A percentile compares a stretch with the other conserved stretches of the same genome.
Conservation (phyloP, 371 early-diverging fungal genomes). For the Lichtheimia ramosa region DNA sequence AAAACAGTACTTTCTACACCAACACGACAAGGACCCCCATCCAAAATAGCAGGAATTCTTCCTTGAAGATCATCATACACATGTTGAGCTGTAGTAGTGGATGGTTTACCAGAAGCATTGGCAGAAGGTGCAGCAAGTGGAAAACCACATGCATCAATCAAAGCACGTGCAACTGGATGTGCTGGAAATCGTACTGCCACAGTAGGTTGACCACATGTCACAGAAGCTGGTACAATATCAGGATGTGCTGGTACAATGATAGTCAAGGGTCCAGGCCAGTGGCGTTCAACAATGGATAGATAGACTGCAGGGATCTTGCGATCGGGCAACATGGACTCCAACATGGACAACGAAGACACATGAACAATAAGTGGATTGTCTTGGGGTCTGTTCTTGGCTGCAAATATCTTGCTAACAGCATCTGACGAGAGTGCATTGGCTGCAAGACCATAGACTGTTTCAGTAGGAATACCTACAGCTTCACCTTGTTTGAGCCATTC, state of each 20-base stretch:
- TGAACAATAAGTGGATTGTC: slow-evolving; percentile 99
- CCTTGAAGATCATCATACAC: slow-evolving; percentile 88
- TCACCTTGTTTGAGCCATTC: slow-evolving; percentile 44
- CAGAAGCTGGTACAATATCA: slow-evolving; percentile 62
- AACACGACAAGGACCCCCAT: slow-evolving; percentile 89
- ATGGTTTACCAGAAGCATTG: slow-evolving; percentile 96
- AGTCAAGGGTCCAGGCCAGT: slow-evolving; percentile 99
- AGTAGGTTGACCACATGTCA: slow-evolving; percentile 87
- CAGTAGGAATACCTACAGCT: slow-evolving; percentile 97
- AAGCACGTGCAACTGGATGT: slow-evolving; percentile 87
- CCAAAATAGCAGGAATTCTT: slow-evolving; percentile 86
- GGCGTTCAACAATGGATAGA: slow-evolving; percentile 59
- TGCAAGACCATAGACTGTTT: slow-evolving; percentile 99
- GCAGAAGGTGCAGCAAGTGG: slow-evolving; percentile 99
- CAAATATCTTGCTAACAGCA: slow-evolving; percentile 86
- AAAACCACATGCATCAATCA: slow-evolving; percentile 85
- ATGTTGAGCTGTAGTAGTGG: slow-evolving; percentile 93
- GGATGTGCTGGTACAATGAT: slow-evolving; percentile 82
- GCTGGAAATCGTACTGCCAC: slow-evolving; percentile 97
- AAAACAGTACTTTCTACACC: slow-evolving; percentile 99
- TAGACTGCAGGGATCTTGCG: slow-evolving; percentile 67
- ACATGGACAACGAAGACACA: slow-evolving; percentile 91
- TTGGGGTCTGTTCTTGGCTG: slow-evolving; percentile 92
- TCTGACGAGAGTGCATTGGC: slow-evolving; percentile 80
- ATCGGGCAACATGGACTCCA: slow-evolving; percentile 65